A percentile compares a stretch with the other conserved stretches of the same genome.
Conservation (phyloP, 495 filamentous ascomycete genomes). For the Alectoria sarmentosa region DNA sequence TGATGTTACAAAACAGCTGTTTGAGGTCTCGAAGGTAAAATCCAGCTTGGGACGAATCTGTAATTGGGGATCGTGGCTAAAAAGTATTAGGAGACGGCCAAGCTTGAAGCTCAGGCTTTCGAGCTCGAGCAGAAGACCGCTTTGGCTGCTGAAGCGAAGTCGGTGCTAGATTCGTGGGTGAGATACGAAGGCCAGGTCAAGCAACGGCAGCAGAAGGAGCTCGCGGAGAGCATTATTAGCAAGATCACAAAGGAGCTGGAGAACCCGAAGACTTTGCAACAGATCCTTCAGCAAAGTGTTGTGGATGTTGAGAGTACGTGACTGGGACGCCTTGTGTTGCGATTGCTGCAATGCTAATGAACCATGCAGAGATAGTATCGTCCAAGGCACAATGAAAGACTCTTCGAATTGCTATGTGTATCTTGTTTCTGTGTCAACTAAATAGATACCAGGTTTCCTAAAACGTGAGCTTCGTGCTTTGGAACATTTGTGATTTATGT, state of each 20-base stretch:
- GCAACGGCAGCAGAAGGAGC: conserved; percentile 93
- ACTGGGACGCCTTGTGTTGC: neutral
- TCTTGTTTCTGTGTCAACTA: neutral
- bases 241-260: conserved; percentile 98
- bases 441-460: neutral
- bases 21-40: conserved; percentile 92
- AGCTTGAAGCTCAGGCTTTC: conserved; percentile 89
- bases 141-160: conserved; percentile 84
- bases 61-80: conserved; percentile 5
- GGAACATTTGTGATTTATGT: neutral
- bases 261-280: conserved; percentile 89
- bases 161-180: conserved; percentile 95
- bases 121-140: conserved; percentile 94
- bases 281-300: conserved; percentile 93
- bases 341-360: conserved; percentile 27
- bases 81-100: conserved; percentile 74
- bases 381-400: conserved; percentile 46
- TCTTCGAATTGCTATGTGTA: neutral
- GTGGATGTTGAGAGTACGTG: conserved; percentile 91
- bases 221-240: conserved; percentile 83
- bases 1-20: conserved; percentile 92
- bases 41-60: neutral
- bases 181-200: conserved; percentile 98
- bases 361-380: conserved; percentile 42
- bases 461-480: neutral